Conservation (phyloP, 371 early-diverging fungal species). For the Rhizopus delemar region DNA sequence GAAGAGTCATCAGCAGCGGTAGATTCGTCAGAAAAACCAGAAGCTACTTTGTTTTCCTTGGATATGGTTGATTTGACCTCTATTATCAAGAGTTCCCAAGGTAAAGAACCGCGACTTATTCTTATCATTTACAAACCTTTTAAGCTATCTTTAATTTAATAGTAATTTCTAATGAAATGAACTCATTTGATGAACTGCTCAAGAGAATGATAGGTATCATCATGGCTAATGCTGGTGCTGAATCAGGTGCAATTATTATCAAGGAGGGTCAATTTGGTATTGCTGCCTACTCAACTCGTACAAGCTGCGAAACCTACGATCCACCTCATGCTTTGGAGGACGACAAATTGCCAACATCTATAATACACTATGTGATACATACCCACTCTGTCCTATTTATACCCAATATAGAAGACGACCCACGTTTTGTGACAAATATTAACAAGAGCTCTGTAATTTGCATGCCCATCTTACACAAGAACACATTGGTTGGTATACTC, state of each 20-base stretch:
- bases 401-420: conserved; percentile 41
- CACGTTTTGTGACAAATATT: conserved; percentile 39
- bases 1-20: conserved; percentile 13
- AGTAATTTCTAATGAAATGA: conserved; percentile 53
- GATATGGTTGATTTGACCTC: conserved; percentile 53
- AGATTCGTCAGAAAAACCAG: conserved; percentile 6
- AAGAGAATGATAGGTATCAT: conserved; percentile 51
- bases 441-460: conserved; percentile 53
- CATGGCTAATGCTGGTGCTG: conserved; percentile 48
- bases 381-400: conserved; percentile 43
- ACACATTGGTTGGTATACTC: conserved; percentile 53
- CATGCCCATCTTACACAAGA: conserved; percentile 59
- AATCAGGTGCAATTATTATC: conserved; percentile 47
- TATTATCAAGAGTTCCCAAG: conserved; percentile 51
- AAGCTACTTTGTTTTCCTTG: conserved; percentile 38
- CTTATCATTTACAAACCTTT: neutral
- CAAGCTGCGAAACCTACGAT: conserved; percentile 38
- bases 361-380: conserved; percentile 48
- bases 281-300: conserved; percentile 39
- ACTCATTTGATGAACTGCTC: conserved; percentile 48
- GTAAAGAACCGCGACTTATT: conserved; percentile 11
- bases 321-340: conserved; percentile 46
- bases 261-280: conserved; percentile 48
- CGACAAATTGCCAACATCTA: conserved; percentile 34
- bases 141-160: neutral